Percentiles rank a stretch among this genome's conserved stretches.
Conservation (phyloP, 2,329 filamentous ascomycete species). For the Monosporascus sp. region DNA sequence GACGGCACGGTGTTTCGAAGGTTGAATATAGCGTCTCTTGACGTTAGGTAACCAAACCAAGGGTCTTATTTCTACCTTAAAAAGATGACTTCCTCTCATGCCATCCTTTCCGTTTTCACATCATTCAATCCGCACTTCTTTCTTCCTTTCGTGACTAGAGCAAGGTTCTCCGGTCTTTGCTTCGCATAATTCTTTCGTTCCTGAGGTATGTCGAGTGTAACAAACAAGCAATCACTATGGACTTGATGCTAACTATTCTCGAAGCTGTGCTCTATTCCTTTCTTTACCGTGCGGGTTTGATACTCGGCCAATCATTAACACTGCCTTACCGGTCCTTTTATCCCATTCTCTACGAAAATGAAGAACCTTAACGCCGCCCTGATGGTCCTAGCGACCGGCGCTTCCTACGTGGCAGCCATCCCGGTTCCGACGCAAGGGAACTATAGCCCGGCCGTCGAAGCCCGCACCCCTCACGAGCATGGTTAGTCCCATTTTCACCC, state of each 20-base stretch:
- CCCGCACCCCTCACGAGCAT: conserved; percentile 5
- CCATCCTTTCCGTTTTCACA: conserved; percentile 8
- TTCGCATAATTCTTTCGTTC: conserved; percentile 14
- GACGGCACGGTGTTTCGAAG: not conserved
- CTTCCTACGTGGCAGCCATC: conserved; percentile 26
- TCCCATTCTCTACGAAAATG: conserved; percentile 24
- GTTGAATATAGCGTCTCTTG: not conserved
- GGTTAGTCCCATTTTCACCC: not conserved
- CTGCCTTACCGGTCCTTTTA: conserved; percentile 12
- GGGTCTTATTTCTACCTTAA: not conserved
- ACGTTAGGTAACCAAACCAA: not conserved
- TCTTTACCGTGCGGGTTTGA: conserved; percentile 10
- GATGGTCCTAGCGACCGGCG: conserved; percentile 30
- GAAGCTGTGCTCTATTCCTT: conserved; percentile 22
- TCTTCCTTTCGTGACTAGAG: conserved; percentile 12
- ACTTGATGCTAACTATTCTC: conserved; percentile 9
- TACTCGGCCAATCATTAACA: conserved; percentile 10
- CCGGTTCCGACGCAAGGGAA: conserved; percentile 10
- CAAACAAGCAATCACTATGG: too few species aligned
- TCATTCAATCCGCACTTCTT: not conserved
- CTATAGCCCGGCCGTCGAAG: conserved; percentile 1
- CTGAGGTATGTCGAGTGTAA: conserved; percentile 16
- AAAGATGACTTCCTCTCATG: conserved; percentile 1
- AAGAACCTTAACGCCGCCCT: conserved; percentile 34
- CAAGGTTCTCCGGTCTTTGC: conserved; percentile 10